These are phyloP conservation scores for Papiliotrema terrestris DNA, from an alignment of 1,284 basidiomycete species.

Conservation along the genomic window DNA sequence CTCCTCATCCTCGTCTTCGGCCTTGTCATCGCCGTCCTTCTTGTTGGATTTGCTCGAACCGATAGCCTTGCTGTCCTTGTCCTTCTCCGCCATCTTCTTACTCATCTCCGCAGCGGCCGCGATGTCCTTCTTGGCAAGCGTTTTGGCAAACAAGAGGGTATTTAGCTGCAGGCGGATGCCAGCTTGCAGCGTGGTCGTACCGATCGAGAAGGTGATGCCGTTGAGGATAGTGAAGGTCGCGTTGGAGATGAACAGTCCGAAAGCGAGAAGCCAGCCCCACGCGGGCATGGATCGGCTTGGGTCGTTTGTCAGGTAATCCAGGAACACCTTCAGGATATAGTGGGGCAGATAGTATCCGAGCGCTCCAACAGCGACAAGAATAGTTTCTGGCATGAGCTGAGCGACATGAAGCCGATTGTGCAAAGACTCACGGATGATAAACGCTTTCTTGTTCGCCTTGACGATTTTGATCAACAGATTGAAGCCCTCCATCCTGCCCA, in stretches of 20 bases:
- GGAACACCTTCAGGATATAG: slow-evolving; percentile 66
- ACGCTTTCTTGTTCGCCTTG: slow-evolving; percentile 41
- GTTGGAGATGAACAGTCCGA: slow-evolving; percentile 64
- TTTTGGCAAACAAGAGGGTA: slow-evolving; percentile 81
- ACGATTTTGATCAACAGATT: slow-evolving; percentile 45
- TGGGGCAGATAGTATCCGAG: slow-evolving; percentile 73
- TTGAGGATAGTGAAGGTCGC: slow-evolving; percentile 55
- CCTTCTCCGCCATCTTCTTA: slow-evolving; percentile 27
- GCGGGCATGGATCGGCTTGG: slow-evolving; percentile 51
- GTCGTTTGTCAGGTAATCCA: slow-evolving; percentile 65
- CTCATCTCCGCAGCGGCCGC: slow-evolving; percentile 49
- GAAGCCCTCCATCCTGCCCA: slow-evolving; percentile 37
- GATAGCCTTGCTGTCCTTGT: slow-evolving; percentile 15
- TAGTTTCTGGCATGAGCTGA: slow-evolving; percentile 48
- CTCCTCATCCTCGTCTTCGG: slow-evolving; percentile 59
- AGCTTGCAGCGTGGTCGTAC: slow-evolving; percentile 38
- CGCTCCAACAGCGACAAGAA: slow-evolving; percentile 62
- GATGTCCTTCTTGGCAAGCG: slow-evolving; percentile 79
- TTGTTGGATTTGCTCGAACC: slow-evolving; percentile 18
- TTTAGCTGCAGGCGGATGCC: slow-evolving; percentile 78
- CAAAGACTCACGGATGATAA: slow-evolving; percentile 37
- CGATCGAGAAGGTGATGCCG: slow-evolving; percentile 46
- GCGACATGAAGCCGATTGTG: neutral
- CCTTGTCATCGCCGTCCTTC: slow-evolving; percentile 25
- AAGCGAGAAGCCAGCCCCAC: slow-evolving; percentile 52